Percentiles rank a stretch among this genome's conserved stretches.
phyloP scores from a whole-genome alignment of 2,329 filamentous ascomycete genomes.

The Tympanopsis confertula region DNA sequence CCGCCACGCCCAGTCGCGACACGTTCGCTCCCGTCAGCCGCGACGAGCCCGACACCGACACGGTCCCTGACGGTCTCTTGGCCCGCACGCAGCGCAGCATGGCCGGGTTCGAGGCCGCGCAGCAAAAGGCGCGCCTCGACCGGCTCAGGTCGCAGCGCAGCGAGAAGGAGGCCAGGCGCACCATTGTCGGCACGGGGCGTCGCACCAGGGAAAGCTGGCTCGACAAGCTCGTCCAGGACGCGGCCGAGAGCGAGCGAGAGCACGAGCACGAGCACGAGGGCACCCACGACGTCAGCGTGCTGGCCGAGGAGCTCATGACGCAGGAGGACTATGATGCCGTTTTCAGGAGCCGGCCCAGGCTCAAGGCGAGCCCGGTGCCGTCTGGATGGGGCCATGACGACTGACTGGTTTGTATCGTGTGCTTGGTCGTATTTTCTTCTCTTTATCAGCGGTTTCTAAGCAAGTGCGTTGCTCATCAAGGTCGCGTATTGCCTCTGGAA shows the following conservation, averaged over 20 bases:
- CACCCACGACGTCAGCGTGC: slow-evolving; percentile 24
- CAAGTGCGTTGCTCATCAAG: too few relatives aligned
- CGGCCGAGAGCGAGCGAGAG: slow-evolving; percentile 12
- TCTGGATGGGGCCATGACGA: background rate
- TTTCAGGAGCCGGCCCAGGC: slow-evolving; percentile 73
- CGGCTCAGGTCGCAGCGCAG: slow-evolving; percentile 36
- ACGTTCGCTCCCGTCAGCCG: slow-evolving; percentile 7
- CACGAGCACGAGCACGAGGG: slow-evolving; percentile 5
- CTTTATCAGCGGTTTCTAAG: too few relatives aligned
- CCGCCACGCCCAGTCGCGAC: slow-evolving; percentile 11
- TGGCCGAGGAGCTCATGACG: slow-evolving; percentile 58
- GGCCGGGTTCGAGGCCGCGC: slow-evolving; percentile 47
- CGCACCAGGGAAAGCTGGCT: slow-evolving; percentile 31
- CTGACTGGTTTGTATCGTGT: too few relatives aligned
- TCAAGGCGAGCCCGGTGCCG: slow-evolving; percentile 61
- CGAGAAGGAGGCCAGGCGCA: slow-evolving; percentile 23
- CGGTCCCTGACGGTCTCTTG: slow-evolving; percentile 35
- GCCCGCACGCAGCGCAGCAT: slow-evolving; percentile 49
- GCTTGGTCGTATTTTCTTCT: too few relatives aligned
- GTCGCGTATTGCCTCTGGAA: too few relatives aligned
- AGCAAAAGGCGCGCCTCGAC: slow-evolving; percentile 48
- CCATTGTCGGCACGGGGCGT: slow-evolving; percentile 2
- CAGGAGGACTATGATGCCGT: slow-evolving; percentile 71
- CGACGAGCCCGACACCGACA: slow-evolving; percentile 15
- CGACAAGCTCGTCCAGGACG: slow-evolving; percentile 33